phyloP scores from a whole-genome alignment of 768 basidiomycete species.

The Tulasnella sp. region DNA sequence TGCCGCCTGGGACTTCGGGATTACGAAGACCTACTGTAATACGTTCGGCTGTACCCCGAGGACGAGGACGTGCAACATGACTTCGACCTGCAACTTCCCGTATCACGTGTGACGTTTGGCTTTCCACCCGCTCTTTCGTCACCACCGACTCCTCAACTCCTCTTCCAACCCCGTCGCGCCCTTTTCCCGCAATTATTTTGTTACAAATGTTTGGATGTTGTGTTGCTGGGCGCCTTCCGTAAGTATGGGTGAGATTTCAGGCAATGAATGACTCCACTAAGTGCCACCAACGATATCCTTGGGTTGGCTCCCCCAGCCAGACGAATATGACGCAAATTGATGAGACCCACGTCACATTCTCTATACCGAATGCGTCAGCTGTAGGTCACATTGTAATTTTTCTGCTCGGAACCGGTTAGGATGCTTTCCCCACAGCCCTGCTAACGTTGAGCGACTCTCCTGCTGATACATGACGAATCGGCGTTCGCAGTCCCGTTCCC shows the following conservation, averaged over 20 bases:
- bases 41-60: conserved; percentile 13
- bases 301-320: conserved; percentile 40
- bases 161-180: neutral
- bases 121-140: neutral
- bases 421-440: neutral
- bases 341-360: conserved; percentile 76
- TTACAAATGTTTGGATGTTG: conserved; percentile 31
- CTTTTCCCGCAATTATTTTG: neutral
- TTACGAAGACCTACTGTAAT: conserved; percentile 19
- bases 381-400: conserved; percentile 85
- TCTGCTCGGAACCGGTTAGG: conserved; percentile 65
- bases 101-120: conserved; percentile 3
- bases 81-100: conserved; percentile 4
- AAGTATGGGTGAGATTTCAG: neutral
- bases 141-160: neutral
- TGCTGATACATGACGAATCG: neutral
- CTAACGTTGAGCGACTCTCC: neutral
- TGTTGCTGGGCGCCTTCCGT: conserved; percentile 32
- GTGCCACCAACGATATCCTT: neutral
- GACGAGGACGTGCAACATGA: conserved; percentile 3
- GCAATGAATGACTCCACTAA: neutral
- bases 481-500: conserved; percentile 62
- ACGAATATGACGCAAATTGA: conserved; percentile 78
- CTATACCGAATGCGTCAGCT: conserved; percentile 61
- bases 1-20: neutral